phyloP scores from a whole-genome alignment of 2,329 filamentous ascomycete species.

The Xylaria sp. region DNA sequence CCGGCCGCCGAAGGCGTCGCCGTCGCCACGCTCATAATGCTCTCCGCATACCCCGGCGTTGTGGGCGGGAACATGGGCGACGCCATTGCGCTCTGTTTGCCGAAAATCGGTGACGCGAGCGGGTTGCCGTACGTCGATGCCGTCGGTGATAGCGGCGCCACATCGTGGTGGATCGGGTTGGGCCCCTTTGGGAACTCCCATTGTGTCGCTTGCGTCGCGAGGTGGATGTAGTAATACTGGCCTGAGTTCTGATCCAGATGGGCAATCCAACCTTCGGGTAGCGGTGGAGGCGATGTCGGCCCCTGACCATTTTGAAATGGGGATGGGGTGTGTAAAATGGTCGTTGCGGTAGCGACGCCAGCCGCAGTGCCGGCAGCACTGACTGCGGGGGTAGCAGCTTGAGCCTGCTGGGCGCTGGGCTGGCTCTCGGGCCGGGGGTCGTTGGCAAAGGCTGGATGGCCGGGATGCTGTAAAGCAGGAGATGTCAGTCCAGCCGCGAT shows the following conservation, averaged over 20 bases:
- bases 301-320: conserved; percentile 57
- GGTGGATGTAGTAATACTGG: conserved; percentile 98
- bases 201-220: conserved; percentile 93
- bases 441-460: conserved; percentile 92
- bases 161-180: conserved; percentile 85
- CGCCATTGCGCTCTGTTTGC: conserved; percentile 73
- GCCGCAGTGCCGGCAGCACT: neutral
- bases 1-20: conserved; percentile 81
- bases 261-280: conserved; percentile 98
- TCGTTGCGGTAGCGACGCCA: neutral
- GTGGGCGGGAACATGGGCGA: conserved; percentile 87
- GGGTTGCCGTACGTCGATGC: conserved; percentile 81
- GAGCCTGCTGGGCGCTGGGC: conserved; percentile 59
- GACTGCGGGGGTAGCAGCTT: conserved; percentile 41
- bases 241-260: conserved; percentile 95
- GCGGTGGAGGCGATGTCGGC: conserved; percentile 86
- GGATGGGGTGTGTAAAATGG: conserved; percentile 54
- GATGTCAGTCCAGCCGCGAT: conserved; percentile 54
- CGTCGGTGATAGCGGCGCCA: conserved; percentile 83
- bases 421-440: conserved; percentile 67
- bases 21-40: conserved; percentile 80
- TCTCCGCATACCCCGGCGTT: conserved; percentile 85
- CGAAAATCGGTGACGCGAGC: conserved; percentile 73
- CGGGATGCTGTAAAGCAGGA: conserved; percentile 65
- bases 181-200: conserved; percentile 99